Base-by-base conservation (phyloP, 208 protist species). In the Phytomonas francai region DNA sequence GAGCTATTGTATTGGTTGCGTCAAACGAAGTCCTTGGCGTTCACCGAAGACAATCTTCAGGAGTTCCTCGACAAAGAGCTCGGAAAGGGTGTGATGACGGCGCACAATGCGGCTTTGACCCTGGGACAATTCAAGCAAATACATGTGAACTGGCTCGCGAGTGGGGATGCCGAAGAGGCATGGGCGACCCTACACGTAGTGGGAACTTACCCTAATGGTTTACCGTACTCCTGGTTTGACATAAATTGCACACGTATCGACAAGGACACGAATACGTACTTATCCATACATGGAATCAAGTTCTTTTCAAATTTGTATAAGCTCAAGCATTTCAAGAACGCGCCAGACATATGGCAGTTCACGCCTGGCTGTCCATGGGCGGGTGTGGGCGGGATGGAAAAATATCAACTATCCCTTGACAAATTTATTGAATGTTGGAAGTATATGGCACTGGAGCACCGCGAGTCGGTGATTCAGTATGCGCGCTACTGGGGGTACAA, bases 361-460 rank as follows among this genome's bases (percentile, higher is more conserved):
- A 96, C 91, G 0, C 91, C 91, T 8, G 91, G 87, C 30, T 92
- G 86, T 63, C 87, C 91, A 34, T 96, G 91, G 88, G 62, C 64
- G 8, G 67, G 83, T 63, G 64, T 93, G 0, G 76, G 76, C 49
- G 87, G 91, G 14, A 83, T 96, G 30, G 62, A 72, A 19, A 74
- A 54, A 22, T 66, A 56, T 3, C 7, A 65, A 30, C 73, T 94
- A 16, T 78, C 91, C 29, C 59, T 92, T 39, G 83, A 87, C 59
- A 76, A 71, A 56, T 96, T 94, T 68, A 81, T 96, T 11, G 85
- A 90, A 71, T 85, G 87, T 61, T 96, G 91, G 88, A 92, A 92
- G 69, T 93, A 92, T 74, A 80, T 94, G 77, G 88, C 87, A 11
- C 70, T 93, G 49, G 54, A 82, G 62, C 74, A 76, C 12, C 80